phyloP scores from a whole-genome alignment of 1,284 basidiomycete species.

The Papiliotrema fonsecae region DNA sequence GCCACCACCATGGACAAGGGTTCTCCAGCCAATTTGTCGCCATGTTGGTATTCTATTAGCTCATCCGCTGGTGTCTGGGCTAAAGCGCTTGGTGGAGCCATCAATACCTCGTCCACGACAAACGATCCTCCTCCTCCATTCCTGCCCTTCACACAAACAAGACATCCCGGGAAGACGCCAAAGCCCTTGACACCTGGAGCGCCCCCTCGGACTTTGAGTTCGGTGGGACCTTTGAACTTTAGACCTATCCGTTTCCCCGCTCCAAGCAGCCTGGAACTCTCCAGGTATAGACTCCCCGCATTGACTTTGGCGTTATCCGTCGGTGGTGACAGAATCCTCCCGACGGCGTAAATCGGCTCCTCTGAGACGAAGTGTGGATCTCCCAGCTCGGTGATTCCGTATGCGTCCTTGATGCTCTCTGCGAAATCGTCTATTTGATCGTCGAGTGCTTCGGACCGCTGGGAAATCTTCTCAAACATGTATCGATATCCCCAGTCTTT shows the following conservation, averaged over 20 bases:
- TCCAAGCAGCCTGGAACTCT: slow-evolving; percentile 73
- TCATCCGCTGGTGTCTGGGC: slow-evolving; percentile 34
- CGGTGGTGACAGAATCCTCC: slow-evolving; percentile 70
- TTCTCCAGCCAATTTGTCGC: slow-evolving; percentile 41
- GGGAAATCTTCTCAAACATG: slow-evolving; percentile 84
- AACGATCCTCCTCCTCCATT: slow-evolving; percentile 89
- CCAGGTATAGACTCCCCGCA: slow-evolving; percentile 67
- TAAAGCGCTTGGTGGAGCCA: slow-evolving; percentile 49
- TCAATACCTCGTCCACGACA: slow-evolving; percentile 73
- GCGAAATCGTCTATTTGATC: slow-evolving; percentile 78
- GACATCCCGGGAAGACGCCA: slow-evolving; percentile 82
- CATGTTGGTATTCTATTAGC: slow-evolving; percentile 39
- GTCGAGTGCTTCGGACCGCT: slow-evolving; percentile 75
- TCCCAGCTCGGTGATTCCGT: slow-evolving; percentile 64
- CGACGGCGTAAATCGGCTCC: slow-evolving; percentile 72
- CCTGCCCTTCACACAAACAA: slow-evolving; percentile 79
- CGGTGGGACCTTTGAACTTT: slow-evolving; percentile 56
- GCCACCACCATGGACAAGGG: slow-evolving; percentile 65
- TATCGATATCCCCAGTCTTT: slow-evolving; percentile 59
- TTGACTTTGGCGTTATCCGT: slow-evolving; percentile 61
- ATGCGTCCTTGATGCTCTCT: slow-evolving; percentile 64
- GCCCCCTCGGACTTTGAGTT: slow-evolving; percentile 63
- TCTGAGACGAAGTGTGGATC: slow-evolving; percentile 71
- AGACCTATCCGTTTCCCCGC: slow-evolving; percentile 67
- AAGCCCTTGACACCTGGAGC: slow-evolving; percentile 60